phyloP scores from a whole-genome alignment of 257 asterid species.

The Avicennia marina region DNA sequence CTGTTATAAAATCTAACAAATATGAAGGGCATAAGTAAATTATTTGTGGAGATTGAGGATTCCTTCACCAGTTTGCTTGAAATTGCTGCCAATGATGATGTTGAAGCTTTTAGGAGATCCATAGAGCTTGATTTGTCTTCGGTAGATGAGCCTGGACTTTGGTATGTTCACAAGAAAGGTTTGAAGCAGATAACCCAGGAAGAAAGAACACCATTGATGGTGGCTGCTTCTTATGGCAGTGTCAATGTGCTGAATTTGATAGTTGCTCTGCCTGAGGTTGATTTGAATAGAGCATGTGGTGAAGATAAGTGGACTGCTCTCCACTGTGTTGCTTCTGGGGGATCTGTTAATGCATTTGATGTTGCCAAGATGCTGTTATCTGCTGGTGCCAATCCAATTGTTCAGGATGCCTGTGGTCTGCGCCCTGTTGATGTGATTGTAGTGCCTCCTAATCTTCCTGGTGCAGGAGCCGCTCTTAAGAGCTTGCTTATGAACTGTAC shows the following conservation, averaged over 20 bases:
- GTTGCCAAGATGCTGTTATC: constrained; percentile 62
- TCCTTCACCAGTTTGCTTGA: constrained; percentile 77
- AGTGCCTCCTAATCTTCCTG: constrained; percentile 49
- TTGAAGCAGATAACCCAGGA: constrained; percentile 60
- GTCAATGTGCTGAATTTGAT: constrained; percentile 72
- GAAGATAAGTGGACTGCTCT: constrained; percentile 81
- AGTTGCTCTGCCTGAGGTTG: constrained; percentile 75
- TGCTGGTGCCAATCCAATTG: constrained; percentile 84
- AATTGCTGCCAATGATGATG: constrained; percentile 76
- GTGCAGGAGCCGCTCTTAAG: constrained; percentile 48
- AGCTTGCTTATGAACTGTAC: constrained; percentile 52
- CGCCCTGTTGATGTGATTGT: constrained; percentile 68
- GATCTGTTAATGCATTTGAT: constrained; percentile 49
- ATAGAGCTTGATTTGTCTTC: constrained; percentile 69
- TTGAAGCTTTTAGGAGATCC: constrained; percentile 58
- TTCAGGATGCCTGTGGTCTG: constrained; percentile 54
- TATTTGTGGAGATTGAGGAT: constrained; percentile 61
- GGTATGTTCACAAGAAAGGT: constrained; percentile 75
- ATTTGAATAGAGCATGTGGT: constrained; percentile 70
- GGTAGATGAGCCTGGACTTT: constrained; percentile 65
- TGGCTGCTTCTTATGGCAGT: constrained; percentile 85
- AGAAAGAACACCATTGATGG: constrained; percentile 86
- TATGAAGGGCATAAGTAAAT: constrained; percentile 37
- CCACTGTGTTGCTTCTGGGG: constrained; percentile 88
- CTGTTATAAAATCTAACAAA: constrained; percentile 7